These are phyloP conservation scores for Ogataea corticis DNA, from an alignment of 805 yeast species.

Conservation along the genomic window DNA sequence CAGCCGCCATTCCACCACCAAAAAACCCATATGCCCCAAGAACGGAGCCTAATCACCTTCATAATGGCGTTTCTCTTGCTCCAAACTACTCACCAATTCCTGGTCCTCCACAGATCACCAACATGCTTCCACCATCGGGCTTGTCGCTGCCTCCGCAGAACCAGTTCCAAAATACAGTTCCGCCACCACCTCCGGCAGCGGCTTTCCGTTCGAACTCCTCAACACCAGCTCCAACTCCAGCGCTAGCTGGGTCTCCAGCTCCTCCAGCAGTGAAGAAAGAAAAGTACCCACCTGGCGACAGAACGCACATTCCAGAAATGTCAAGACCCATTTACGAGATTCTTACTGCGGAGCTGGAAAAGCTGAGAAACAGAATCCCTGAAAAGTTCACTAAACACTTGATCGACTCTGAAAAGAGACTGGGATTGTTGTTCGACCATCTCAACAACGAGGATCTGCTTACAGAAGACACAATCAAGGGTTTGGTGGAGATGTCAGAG, in stretches of 20 bases:
- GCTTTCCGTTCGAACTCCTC: constrained; percentile 16
- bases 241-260: constrained; percentile 17
- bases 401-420: constrained; percentile 78
- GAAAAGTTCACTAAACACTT: constrained; percentile 71
- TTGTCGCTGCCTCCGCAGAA: neutral
- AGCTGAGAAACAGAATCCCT: constrained; percentile 73
- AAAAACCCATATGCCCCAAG: constrained; percentile 36
- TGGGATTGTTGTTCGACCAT: constrained; percentile 73
- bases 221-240: constrained; percentile 19
- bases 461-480: constrained; percentile 53
- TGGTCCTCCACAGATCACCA: constrained; percentile 17
- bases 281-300: constrained; percentile 60
- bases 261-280: constrained; percentile 9
- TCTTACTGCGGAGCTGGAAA: constrained; percentile 54
- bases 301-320: constrained; percentile 62
- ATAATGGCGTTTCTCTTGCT: constrained; percentile 7
- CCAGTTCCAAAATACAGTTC: constrained; percentile 10
- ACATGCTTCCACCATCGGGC: constrained; percentile 16
- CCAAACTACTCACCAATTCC: constrained; percentile 14
- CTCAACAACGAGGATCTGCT: constrained; percentile 72
- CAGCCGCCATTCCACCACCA: constrained; percentile 24
- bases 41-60: constrained; percentile 28
- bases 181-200: constrained; percentile 25
- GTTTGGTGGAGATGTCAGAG: constrained; percentile 51
- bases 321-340: constrained; percentile 59